phyloP scores from a whole-genome alignment of 2,329 filamentous ascomycete genomes.

The Teratosphaeria zuluensis region DNA sequence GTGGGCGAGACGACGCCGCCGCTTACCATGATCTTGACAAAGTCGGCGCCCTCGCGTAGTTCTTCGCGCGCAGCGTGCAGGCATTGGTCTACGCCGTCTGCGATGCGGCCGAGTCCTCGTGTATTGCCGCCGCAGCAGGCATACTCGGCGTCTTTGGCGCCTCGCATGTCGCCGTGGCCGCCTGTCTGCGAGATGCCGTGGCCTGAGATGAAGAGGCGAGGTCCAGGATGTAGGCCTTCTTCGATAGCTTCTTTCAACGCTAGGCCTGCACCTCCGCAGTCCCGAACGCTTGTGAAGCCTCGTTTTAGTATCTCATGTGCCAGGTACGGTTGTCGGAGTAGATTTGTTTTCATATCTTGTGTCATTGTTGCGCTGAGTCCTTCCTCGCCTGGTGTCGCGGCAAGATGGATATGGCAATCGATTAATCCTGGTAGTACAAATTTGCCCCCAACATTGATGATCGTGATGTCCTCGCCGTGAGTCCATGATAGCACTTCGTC shows the following conservation, averaged over 20 bases:
- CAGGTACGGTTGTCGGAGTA: conserved; percentile 40
- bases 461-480: conserved; percentile 11
- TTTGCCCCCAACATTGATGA: conserved; percentile 34
- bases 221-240: conserved; percentile 47
- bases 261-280: conserved; percentile 47
- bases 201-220: conserved; percentile 46
- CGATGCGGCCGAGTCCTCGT: conserved; percentile 35
- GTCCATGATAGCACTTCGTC: conserved; percentile 23
- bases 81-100: conserved; percentile 48
- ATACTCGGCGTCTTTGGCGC: conserved; percentile 34
- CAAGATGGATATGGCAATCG: conserved; percentile 43
- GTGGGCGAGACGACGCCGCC: conserved; percentile 50
- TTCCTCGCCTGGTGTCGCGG: conserved; percentile 34
- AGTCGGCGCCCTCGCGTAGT: conserved; percentile 47
- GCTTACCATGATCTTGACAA: conserved; percentile 53
- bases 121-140: conserved; percentile 40
- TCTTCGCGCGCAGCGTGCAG: conserved; percentile 45
- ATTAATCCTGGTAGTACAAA: conserved; percentile 44
- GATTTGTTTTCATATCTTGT: conserved; percentile 28
- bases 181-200: conserved; percentile 49
- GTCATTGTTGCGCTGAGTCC: conserved; percentile 28
- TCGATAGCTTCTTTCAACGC: conserved; percentile 48
- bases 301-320: conserved; percentile 43
- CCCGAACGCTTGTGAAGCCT: conserved; percentile 50
- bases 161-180: conserved; percentile 47